Conservation (phyloP, 192 early-diverging fungal species). For the Dissophora ornata region DNA sequence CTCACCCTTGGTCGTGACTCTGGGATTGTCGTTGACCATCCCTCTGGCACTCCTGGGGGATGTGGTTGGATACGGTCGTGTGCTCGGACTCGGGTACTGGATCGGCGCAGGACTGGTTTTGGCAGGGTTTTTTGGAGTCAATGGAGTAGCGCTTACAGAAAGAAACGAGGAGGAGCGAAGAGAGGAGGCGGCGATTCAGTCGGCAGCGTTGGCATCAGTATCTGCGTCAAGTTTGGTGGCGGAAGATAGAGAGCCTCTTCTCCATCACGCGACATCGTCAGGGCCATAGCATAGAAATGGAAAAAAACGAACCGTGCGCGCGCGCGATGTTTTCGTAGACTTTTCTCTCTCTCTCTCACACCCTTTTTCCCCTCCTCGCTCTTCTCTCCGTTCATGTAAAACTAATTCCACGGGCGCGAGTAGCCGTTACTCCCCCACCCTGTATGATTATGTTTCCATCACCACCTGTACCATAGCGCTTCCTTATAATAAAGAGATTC, state of each 20-base stretch:
- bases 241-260: conserved; percentile 25
- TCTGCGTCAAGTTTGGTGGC: not conserved
- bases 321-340: not conserved
- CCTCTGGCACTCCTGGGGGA: conserved; percentile 67
- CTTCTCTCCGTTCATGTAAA: not conserved
- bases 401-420: no score
- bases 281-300: not conserved
- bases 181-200: conserved; percentile 10
- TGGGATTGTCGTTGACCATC: conserved; percentile 81
- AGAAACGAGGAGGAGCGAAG: conserved; percentile 21
- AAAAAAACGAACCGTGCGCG: no score
- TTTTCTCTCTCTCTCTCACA: not conserved
- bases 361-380: not conserved
- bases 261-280: conserved; percentile 2
- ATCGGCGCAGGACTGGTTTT: conserved; percentile 75
- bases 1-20: conserved; percentile 81
- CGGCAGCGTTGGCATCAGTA: not conserved
- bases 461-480: conserved; percentile 13
- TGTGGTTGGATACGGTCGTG: conserved; percentile 69
- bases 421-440: no score
- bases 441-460: no score
- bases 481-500: not conserved
- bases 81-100: conserved; percentile 66
- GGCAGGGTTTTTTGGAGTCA: conserved; percentile 76
- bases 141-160: conserved; percentile 54